phyloP scores from a whole-genome alignment of 176 grass and related monocot species.

The Tuctoria greenei region DNA sequence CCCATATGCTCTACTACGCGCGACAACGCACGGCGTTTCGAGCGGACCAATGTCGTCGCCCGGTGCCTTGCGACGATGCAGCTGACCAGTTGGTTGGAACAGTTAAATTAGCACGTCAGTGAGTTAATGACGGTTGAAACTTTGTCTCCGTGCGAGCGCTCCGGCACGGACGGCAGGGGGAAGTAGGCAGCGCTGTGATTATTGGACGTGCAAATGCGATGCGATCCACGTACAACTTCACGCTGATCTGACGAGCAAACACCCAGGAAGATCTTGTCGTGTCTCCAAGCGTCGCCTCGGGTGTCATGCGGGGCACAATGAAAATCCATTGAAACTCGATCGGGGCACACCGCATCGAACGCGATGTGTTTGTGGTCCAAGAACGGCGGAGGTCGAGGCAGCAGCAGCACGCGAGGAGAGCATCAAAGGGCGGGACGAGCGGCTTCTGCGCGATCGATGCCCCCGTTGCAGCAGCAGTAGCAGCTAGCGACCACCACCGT shows the following conservation, averaged over 20 bases:
- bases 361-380: background rate
- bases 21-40: background rate
- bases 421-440: background rate
- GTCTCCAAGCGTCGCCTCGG: background rate
- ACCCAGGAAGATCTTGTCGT: background rate
- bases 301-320: no score
- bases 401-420: background rate
- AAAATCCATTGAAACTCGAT: no score
- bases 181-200: background rate
- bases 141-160: background rate
- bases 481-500: background rate
- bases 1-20: no score
- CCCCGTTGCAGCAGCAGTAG: background rate
- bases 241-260: background rate
- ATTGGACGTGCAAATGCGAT: background rate
- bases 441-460: slow-evolving; percentile 9
- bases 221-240: background rate
- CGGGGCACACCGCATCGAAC: no score
- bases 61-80: background rate
- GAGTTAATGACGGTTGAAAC: background rate
- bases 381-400: background rate
- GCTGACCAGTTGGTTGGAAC: no score
- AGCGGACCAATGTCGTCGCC: background rate
- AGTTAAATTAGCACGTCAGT: background rate
- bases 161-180: no score